phyloP scores from a whole-genome alignment of 495 filamentous ascomycete species.

The Talaromyces stipitatus region DNA sequence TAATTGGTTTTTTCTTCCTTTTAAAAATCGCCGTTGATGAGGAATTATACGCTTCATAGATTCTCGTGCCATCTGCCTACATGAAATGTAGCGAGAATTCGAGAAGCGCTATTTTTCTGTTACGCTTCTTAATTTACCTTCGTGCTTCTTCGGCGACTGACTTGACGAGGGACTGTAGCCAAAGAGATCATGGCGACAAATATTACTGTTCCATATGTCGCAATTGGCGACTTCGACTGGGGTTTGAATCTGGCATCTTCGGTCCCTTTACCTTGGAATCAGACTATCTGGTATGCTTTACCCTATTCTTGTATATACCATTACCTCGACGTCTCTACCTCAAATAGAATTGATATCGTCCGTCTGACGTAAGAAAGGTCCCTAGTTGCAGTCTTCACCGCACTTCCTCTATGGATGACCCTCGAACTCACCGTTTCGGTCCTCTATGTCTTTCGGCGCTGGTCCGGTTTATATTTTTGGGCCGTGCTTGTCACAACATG shows the following conservation, averaged over 20 bases:
- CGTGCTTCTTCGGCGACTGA: neutral
- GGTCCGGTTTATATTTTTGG: constrained; percentile 43
- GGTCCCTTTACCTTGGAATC: constrained; percentile 4
- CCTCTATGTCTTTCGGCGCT: constrained; percentile 41
- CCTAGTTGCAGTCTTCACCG: constrained; percentile 7
- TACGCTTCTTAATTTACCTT: neutral
- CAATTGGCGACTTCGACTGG: constrained; percentile 6
- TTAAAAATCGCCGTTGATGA: neutral
- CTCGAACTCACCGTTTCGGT: constrained; percentile 21
- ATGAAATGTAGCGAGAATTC: neutral
- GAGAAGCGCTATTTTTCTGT: neutral
- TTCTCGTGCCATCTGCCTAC: neutral
- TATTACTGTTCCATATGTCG: constrained; percentile 6
- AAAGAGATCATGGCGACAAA: constrained; percentile 5
- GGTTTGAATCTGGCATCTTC: neutral
- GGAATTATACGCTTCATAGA: neutral
- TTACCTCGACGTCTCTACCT: too few species aligned
- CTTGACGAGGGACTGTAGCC: neutral
- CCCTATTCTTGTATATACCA: too few species aligned
- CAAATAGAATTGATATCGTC: neutral
- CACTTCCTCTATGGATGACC: constrained; percentile 7
- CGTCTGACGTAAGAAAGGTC: constrained; percentile 2
- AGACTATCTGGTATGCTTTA: constrained; percentile 5
- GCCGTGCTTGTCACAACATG: constrained; percentile 33
- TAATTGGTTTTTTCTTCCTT: too few species aligned